phyloP scores from a whole-genome alignment of 441 rosid genomes.

The Euphorbia corollata region DNA sequence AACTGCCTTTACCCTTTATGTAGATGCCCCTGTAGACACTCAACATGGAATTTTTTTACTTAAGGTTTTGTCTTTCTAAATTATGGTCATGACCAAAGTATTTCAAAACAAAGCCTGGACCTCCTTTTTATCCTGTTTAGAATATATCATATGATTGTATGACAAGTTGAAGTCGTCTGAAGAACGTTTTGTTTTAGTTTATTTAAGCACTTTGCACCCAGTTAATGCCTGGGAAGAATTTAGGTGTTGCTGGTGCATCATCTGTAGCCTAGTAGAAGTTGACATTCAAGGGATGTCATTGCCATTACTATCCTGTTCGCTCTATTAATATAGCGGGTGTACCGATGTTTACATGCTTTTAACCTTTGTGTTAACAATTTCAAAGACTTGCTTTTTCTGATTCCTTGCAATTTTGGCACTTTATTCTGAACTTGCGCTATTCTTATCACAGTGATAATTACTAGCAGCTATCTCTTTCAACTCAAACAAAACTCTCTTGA shows the following conservation, averaged over 20 bases:
- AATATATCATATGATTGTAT: background rate
- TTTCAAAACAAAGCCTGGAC: background rate
- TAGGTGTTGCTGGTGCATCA: background rate
- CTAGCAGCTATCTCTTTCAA: too few species aligned
- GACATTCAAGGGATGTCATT: background rate
- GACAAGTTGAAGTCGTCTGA: background rate
- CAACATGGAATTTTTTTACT: background rate
- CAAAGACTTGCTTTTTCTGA: background rate
- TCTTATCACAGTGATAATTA: background rate
- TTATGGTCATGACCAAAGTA: background rate
- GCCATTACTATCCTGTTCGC: background rate
- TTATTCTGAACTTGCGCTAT: background rate
- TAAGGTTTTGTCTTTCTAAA: too few species aligned
- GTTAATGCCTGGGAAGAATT: background rate
- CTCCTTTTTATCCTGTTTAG: background rate
- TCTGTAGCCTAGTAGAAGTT: background rate
- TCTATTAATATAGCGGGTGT: background rate
- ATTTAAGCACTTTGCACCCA: background rate
- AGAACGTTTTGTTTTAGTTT: background rate
- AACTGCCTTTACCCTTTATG: background rate
- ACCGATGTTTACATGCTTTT: background rate
- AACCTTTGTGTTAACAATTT: background rate
- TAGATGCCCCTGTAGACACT: too few species aligned
- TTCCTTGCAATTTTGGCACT: background rate
- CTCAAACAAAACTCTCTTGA: background rate